Evolutionary conservation across 148 eudicot species (phyloP), one percentile per base, ranked within the genome.

Genomic region (Persicaria tinctoria): DNA sequence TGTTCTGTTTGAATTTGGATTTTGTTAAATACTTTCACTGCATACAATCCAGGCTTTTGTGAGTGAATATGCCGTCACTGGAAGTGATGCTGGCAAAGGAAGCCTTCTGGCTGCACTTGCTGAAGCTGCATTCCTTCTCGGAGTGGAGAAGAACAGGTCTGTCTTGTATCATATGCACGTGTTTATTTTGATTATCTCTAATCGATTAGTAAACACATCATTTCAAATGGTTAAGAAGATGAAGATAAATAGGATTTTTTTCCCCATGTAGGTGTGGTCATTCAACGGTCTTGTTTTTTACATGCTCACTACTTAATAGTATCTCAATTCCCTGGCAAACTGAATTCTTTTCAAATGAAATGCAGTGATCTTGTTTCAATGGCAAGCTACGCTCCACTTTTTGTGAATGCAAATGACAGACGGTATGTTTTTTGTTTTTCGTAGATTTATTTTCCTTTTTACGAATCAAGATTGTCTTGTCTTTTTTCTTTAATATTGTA

Each of bases 371-470:
- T 84, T 63, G 96, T 94, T 53, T 93, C 83, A 64, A 91, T 94
- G 97, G 90, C 93, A 72, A 86, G 97, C 84, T 88, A 90, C 20
- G 98, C 98, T 5, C 98, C 96, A 51, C 84, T 94, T 8, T 92
- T 94, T 76, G 88, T 80, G 60, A 86, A 94, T 76, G 76, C 46
- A 56, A 83, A 90, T 53, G 86, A 91, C 72, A 62, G 80, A 79
- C 45, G 51, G 92, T 87, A 84, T 4, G 46, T 41, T 55, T 16
- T 23, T 9, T 17, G 7, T 66, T 74, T 51, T 53, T 48, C 63
- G 1, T 63, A 73, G 18, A 6, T 70, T 46, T 70, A 17, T n/a
- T 45, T 44, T 70, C 70, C 45, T 66, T 13, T 23, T 46, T 17
- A 5, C 14, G 1, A 17, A 17, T 17, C 38, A 23, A 46, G 55